Conservation (phyloP, 2,329 filamentous ascomycete genomes). For the Alternaria longipes region DNA sequence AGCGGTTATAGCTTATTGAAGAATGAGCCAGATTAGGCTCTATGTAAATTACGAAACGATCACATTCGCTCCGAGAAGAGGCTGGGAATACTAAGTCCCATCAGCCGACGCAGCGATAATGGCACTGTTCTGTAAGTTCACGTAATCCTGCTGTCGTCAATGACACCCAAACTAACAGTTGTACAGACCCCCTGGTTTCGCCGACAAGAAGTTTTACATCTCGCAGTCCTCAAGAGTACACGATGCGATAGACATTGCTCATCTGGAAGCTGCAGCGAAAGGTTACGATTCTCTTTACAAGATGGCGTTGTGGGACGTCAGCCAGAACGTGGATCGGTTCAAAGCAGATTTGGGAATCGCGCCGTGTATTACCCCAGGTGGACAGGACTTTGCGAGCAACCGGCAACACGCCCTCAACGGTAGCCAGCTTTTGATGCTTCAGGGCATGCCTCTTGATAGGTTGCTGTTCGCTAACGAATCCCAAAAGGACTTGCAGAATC, state of each 20-base stretch:
- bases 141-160: background rate
- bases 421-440: constrained; percentile 69
- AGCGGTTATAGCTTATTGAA: constrained; percentile 46
- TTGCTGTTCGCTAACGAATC: constrained; percentile 72
- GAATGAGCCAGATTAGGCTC: constrained; percentile 60
- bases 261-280: constrained; percentile 58
- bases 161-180: constrained; percentile 2
- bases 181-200: constrained; percentile 62
- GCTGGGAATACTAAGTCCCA: constrained; percentile 65
- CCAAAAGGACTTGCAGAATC: constrained; percentile 66
- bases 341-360: constrained; percentile 65
- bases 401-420: constrained; percentile 69
- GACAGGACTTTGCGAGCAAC: constrained; percentile 68
- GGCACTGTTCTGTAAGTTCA: constrained; percentile 54
- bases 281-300: constrained; percentile 68
- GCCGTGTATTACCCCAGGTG: constrained; percentile 73
- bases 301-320: constrained; percentile 67
- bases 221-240: constrained; percentile 67
- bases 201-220: constrained; percentile 61
- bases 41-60: constrained; percentile 69
- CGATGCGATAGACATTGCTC: constrained; percentile 72
- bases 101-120: constrained; percentile 68
- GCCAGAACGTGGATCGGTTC: constrained; percentile 75
- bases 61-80: constrained; percentile 60
- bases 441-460: constrained; percentile 72